Conservation (phyloP, 2,329 filamentous ascomycete species). For the Rhinocladiella similis region DNA sequence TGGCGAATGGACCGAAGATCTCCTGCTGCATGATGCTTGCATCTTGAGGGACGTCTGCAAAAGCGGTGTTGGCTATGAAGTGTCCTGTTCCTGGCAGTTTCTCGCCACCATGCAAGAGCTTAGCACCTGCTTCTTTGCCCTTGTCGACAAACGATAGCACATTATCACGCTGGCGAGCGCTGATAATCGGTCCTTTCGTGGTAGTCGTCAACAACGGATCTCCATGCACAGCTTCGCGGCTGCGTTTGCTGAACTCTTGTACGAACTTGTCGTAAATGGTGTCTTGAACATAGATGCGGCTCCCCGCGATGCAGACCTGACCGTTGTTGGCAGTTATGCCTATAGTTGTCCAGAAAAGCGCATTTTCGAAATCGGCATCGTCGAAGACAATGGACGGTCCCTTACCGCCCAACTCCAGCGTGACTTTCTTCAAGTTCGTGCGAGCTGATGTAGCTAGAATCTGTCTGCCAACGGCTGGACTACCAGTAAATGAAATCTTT, state of each 20-base stretch:
- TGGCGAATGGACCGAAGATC: conserved; percentile 44
- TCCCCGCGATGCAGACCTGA: conserved; percentile 34
- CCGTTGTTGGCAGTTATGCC: conserved; percentile 34
- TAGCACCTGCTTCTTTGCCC: not conserved
- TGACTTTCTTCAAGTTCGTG: conserved; percentile 40
- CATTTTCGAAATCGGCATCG: conserved; percentile 37
- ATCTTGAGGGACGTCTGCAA: conserved; percentile 55
- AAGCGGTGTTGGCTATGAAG: conserved; percentile 62
- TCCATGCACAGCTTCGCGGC: not conserved
- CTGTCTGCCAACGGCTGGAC: conserved; percentile 42
- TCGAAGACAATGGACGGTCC: conserved; percentile 42
- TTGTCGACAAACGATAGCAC: not conserved
- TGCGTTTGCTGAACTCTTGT: not conserved
- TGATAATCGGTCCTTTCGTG: not conserved
- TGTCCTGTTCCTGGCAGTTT: conserved; percentile 52
- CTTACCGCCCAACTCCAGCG: conserved; percentile 45
- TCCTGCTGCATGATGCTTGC: conserved; percentile 54
- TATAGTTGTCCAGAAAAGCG: conserved; percentile 31
- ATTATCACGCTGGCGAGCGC: not conserved
- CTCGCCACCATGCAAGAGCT: not conserved
- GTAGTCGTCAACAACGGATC: not conserved
- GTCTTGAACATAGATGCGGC: conserved; percentile 27
- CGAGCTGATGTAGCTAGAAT: conserved; percentile 34
- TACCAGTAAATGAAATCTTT: conserved; percentile 33
- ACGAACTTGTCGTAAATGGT: not conserved